These are phyloP conservation scores for Dioscorea dumetorum DNA, from an alignment of 106 monocot species.

Conservation along the genomic window DNA sequence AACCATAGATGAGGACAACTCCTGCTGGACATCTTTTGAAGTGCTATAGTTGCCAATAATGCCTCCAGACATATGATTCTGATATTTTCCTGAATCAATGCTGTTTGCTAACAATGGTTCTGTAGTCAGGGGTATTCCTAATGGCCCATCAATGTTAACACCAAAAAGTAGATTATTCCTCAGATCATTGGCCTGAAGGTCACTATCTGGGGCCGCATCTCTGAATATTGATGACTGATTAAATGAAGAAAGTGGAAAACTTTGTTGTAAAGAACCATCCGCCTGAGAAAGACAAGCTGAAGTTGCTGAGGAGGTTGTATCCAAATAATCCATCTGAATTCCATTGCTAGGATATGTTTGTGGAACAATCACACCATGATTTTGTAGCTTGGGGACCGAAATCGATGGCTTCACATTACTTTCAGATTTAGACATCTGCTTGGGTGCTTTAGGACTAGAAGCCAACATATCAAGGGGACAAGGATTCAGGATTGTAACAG, in stretches of 20 bases:
- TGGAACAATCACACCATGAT: slow-evolving; percentile 19
- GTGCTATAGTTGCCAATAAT: slow-evolving; percentile 34
- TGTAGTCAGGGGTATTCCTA: slow-evolving; percentile 41
- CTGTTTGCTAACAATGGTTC: slow-evolving; percentile 44
- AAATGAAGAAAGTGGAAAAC: slow-evolving; percentile 49
- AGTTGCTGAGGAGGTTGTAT: slow-evolving; percentile 79
- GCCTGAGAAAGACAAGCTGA: slow-evolving; percentile 62
- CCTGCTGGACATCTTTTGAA: slow-evolving; percentile 72
- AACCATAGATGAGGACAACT: slow-evolving; percentile 70
- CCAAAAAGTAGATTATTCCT: slow-evolving; percentile 69
- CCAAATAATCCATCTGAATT: slow-evolving; percentile 69
- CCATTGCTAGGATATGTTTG: slow-evolving; percentile 37
- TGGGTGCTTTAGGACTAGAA: slow-evolving; percentile 10
- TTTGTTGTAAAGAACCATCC: slow-evolving; percentile 53
- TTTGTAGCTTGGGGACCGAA: slow-evolving; percentile 37
- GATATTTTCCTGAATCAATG: slow-evolving; percentile 46
- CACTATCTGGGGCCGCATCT: slow-evolving; percentile 35
- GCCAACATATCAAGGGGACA: slow-evolving; percentile 32
- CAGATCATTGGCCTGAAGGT: slow-evolving; percentile 34
- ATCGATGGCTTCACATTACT: slow-evolving; percentile 38
- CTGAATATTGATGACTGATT: slow-evolving; percentile 48
- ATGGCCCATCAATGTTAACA: slow-evolving; percentile 49
- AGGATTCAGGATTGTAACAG: slow-evolving; percentile 27
- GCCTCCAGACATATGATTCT: slow-evolving; percentile 40
- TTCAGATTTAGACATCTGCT: slow-evolving; percentile 41